These are phyloP conservation scores for Termitomyces heimii DNA, from an alignment of 768 basidiomycete species.

Conservation along the genomic window DNA sequence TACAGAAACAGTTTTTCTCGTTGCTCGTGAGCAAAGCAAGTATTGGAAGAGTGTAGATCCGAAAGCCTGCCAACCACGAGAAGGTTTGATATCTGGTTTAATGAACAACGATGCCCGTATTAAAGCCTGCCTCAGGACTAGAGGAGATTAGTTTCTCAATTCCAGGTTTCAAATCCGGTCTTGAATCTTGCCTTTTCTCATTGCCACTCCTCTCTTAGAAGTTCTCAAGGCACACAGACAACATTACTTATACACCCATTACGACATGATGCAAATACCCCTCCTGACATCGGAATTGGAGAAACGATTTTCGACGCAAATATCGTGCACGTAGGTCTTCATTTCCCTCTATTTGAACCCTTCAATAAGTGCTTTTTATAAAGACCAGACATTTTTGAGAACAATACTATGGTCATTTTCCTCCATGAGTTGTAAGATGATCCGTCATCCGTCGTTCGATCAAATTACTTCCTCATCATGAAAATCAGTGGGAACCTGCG, in stretches of 20 bases:
- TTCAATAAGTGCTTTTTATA: conserved; percentile 22
- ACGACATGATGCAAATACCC: conserved; percentile 79
- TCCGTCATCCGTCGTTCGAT: background rate
- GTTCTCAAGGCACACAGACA: conserved; percentile 89
- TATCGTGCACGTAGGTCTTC: conserved; percentile 79
- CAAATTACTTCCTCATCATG: background rate
- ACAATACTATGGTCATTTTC: conserved; percentile 76
- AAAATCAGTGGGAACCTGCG: conserved; percentile 75
- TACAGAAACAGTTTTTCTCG: conserved; percentile 86
- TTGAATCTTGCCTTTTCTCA: conserved; percentile 3
- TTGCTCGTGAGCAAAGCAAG: conserved; percentile 81
- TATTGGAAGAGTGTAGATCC: conserved; percentile 88
- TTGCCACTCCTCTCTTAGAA: conserved; percentile 34
- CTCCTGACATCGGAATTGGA: conserved; percentile 62
- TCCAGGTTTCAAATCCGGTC: conserved; percentile 41
- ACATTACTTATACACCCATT: conserved; percentile 68
- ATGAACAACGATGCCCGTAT: background rate
- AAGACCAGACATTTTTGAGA: conserved; percentile 74
- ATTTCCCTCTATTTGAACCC: background rate
- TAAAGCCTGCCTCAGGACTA: conserved; percentile 35
- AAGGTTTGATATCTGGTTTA: conserved; percentile 42
- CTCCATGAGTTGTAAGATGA: conserved; percentile 88
- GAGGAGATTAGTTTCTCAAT: conserved; percentile 61
- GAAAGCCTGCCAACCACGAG: conserved; percentile 75
- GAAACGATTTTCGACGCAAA: conserved; percentile 70